Conservation (phyloP, 768 basidiomycete species). For the Dacryopinax primogenitus region DNA sequence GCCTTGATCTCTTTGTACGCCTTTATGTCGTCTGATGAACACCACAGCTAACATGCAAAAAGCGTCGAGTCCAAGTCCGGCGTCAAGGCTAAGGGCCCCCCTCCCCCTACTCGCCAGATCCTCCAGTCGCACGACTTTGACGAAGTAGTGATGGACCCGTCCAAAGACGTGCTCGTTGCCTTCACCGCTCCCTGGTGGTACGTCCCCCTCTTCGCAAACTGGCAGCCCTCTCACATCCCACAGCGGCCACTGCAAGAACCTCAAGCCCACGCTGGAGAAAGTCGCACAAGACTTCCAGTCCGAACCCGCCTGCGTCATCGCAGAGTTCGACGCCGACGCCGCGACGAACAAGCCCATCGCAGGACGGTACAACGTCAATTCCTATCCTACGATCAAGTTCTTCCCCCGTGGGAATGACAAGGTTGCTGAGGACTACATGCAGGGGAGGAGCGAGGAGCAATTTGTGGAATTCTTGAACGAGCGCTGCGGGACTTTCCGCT, state of each 20-base stretch:
- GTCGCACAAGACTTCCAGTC: conserved; percentile 66
- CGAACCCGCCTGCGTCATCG: conserved; percentile 73
- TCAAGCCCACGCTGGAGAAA: conserved; percentile 83
- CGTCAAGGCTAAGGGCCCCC: conserved; percentile 77
- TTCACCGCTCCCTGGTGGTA: conserved; percentile 47
- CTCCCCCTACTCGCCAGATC: conserved; percentile 62
- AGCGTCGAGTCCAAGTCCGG: conserved; percentile 66
- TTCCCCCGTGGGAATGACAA: conserved; percentile 57
- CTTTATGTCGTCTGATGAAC: neutral
- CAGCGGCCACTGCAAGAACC: conserved; percentile 83
- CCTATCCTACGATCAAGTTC: conserved; percentile 93
- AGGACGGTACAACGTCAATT: conserved; percentile 52
- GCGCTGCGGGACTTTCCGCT: conserved; percentile 74
- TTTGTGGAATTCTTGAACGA: conserved; percentile 72
- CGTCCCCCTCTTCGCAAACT: conserved; percentile 9
- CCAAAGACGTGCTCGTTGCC: conserved; percentile 71
- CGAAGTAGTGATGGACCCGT: conserved; percentile 50
- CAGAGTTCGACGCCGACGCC: conserved; percentile 83
- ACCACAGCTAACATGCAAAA: neutral
- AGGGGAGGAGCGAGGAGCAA: conserved; percentile 56
- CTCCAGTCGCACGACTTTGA: conserved; percentile 56
- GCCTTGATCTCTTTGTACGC: conserved; percentile 61
- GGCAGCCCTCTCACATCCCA: conserved; percentile 19
- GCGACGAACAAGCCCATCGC: conserved; percentile 61
- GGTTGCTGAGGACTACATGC: conserved; percentile 53